Conservation (phyloP, 2,329 filamentous ascomycete genomes). For the Penicillium vulpinum region DNA sequence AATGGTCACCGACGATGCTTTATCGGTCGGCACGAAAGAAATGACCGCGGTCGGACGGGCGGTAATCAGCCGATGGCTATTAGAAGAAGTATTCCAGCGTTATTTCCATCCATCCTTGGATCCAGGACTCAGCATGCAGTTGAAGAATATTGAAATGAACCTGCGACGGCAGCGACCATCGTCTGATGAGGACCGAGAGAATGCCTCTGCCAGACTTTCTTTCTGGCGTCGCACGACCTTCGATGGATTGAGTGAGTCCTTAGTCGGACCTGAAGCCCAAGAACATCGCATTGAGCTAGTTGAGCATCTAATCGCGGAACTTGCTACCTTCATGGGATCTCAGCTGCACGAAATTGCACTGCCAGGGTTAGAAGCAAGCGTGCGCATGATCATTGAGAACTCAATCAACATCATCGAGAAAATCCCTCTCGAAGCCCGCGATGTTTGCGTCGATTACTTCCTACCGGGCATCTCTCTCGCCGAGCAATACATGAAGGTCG, state of each 20-base stretch:
- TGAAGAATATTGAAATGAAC: constrained; percentile 85
- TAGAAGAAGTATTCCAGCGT: constrained; percentile 85
- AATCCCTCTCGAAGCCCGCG: constrained; percentile 84
- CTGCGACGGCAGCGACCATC: constrained; percentile 72
- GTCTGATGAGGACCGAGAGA: constrained; percentile 85
- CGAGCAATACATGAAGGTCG: constrained; percentile 79
- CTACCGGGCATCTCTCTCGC: constrained; percentile 71
- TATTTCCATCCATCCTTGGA: constrained; percentile 92
- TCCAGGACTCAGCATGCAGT: constrained; percentile 67
- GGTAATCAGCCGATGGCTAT: constrained; percentile 83
- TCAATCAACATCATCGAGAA: constrained; percentile 83
- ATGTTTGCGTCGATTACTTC: constrained; percentile 85
- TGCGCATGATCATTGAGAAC: constrained; percentile 89
- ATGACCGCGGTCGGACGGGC: constrained; percentile 95
- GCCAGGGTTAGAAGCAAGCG: constrained; percentile 79
- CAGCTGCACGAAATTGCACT: constrained; percentile 76
- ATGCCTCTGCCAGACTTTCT: constrained; percentile 80
- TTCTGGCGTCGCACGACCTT: constrained; percentile 92
- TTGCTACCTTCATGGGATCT: constrained; percentile 69
- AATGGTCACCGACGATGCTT: constrained; percentile 80
- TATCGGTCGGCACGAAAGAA: constrained; percentile 87
- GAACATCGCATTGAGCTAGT: constrained; percentile 70
- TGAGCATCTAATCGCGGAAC: constrained; percentile 65
- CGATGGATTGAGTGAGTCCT: constrained; percentile 75
- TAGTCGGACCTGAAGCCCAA: constrained; percentile 65